These are phyloP conservation scores for Ulota crispa DNA, from an alignment of 225 moss, liverwort and hornwort genomes.

Conservation along the genomic window DNA sequence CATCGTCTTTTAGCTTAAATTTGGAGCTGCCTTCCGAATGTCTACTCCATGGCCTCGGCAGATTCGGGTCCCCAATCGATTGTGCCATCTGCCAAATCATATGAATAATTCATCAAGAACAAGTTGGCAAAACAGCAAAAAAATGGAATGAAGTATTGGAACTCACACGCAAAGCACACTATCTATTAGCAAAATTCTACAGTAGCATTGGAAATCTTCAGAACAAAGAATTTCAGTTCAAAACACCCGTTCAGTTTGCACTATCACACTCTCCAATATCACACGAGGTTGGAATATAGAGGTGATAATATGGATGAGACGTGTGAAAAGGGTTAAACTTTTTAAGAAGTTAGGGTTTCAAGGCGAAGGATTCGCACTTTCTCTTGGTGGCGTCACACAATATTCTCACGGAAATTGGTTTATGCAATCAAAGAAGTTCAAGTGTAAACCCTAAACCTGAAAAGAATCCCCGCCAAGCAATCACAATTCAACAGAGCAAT, in stretches of 20 bases:
- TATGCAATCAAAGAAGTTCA: not conserved
- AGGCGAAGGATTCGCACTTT: not conserved
- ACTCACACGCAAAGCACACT: not conserved
- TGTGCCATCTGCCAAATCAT: slow-evolving; percentile 68
- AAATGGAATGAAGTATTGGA: not conserved
- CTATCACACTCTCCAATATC: not conserved
- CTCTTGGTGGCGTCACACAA: not conserved
- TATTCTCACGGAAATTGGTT: not conserved
- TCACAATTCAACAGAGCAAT: not conserved
- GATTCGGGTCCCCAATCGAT: slow-evolving; percentile 65
- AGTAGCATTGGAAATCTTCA: not conserved
- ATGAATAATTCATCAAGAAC: not conserved
- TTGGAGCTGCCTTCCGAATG: slow-evolving; percentile 95
- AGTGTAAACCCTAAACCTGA: slow-evolving; percentile 1
- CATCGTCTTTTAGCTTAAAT: slow-evolving; percentile 38
- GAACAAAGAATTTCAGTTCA: not conserved
- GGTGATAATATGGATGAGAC: not conserved
- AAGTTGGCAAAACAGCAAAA: not conserved
- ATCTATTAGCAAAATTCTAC: not conserved
- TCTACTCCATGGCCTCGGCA: slow-evolving; percentile 96
- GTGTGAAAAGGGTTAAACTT: too few relatives aligned
- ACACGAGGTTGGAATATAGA: not conserved
- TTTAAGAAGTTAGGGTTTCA: not conserved
- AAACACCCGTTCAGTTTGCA: not conserved
- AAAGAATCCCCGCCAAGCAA: not conserved